phyloP scores from a whole-genome alignment of 345 rosid genomes.

The Citropsis articulata region DNA sequence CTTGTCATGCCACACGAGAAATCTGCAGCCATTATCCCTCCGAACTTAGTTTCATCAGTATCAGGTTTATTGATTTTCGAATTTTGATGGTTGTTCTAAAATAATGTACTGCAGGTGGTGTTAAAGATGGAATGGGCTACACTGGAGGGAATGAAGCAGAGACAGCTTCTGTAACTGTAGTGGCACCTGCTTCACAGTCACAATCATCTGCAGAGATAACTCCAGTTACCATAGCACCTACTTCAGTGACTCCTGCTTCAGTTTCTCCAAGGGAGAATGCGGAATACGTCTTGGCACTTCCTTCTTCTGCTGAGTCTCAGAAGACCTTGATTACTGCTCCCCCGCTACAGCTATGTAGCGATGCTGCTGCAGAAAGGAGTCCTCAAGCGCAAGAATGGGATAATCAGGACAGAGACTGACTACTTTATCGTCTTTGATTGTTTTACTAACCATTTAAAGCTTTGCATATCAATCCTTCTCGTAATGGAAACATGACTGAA shows the following conservation, averaged over 20 bases:
- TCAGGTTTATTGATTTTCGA: neutral
- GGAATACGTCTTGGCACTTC: slow-evolving; percentile 20
- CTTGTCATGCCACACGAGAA: neutral
- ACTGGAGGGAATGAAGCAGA: slow-evolving; percentile 55
- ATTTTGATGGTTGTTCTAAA: slow-evolving; percentile 12
- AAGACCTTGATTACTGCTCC: slow-evolving; percentile 27
- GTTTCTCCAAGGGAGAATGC: slow-evolving; percentile 29
- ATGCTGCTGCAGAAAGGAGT: slow-evolving; percentile 29
- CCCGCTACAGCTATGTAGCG: slow-evolving; percentile 35
- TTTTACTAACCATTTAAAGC: neutral
- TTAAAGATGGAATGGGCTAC: slow-evolving; percentile 32
- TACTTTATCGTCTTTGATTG: neutral
- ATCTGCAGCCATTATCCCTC: neutral
- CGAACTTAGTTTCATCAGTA: neutral
- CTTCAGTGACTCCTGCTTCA: neutral
- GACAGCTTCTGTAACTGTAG: slow-evolving; percentile 21
- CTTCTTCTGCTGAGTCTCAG: slow-evolving; percentile 26
- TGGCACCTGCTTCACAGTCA: slow-evolving; percentile 20
- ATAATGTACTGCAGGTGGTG: slow-evolving; percentile 26
- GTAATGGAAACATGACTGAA: neutral
- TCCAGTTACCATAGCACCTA: no score
- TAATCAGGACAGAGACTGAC: slow-evolving; percentile 21
- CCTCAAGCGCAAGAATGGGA: slow-evolving; percentile 15
- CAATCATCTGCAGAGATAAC: neutral
- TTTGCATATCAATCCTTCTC: neutral